These are phyloP conservation scores for Rhizomucor miehei DNA, from an alignment of 371 early-diverging fungal species.

Conservation along the genomic window DNA sequence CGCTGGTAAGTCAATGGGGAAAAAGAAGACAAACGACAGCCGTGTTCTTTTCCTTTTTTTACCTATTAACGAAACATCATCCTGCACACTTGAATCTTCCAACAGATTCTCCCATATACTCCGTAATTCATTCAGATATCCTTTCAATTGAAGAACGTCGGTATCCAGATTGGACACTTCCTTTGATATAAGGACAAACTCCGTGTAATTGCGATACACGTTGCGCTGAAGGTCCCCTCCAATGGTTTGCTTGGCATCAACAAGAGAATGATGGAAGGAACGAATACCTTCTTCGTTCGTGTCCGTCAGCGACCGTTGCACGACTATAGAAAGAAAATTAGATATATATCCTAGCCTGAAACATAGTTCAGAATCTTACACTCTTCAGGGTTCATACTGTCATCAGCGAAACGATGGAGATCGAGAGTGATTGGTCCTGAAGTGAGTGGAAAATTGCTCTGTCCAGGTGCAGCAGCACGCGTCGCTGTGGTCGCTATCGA, in stretches of 20 bases:
- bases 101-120: constrained; percentile 60
- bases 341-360: constrained; percentile 1
- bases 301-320: constrained; percentile 48
- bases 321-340: constrained; percentile 30
- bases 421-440: constrained; percentile 35
- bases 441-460: constrained; percentile 22
- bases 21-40: too few relatives aligned
- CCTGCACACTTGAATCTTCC: constrained; percentile 41
- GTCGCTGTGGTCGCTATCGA: neutral
- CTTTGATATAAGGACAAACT: constrained; percentile 93
- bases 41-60: neutral
- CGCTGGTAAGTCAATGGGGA: constrained; percentile 4
- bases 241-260: constrained; percentile 74
- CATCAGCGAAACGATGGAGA: constrained; percentile 47
- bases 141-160: constrained; percentile 70
- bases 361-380: constrained; percentile 17
- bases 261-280: constrained; percentile 55
- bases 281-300: constrained; percentile 66
- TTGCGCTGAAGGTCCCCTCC: constrained; percentile 85
- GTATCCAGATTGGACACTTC: constrained; percentile 84
- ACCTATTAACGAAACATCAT: constrained; percentile 9
- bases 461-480: neutral
- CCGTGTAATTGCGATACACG: constrained; percentile 90
- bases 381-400: constrained; percentile 42
- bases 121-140: constrained; percentile 66